Conservation (phyloP, 129 eudicot genomes). For the Calendula officinalis region DNA sequence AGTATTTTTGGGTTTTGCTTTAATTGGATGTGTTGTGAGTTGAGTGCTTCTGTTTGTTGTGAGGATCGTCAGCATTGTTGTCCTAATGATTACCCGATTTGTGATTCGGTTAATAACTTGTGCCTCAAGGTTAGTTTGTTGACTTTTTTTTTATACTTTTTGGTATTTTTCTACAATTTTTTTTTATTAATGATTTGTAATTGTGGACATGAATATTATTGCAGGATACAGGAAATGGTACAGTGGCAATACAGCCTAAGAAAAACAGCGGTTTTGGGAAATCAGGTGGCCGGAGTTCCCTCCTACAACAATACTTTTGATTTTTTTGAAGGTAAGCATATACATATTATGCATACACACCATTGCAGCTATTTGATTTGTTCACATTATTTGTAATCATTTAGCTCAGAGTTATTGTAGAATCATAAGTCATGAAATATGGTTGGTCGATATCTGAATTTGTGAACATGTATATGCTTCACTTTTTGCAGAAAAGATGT, state of each 20-base stretch:
- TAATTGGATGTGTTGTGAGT: constrained; percentile 80
- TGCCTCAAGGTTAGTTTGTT: constrained; percentile 78
- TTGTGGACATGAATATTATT: constrained; percentile 13
- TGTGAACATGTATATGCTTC: too few species aligned
- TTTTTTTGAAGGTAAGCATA: constrained; percentile 1
- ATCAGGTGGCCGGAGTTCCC: constrained; percentile 36
- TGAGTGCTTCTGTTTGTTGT: constrained; percentile 78
- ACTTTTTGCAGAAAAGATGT: too few species aligned
- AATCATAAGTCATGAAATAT: too few species aligned
- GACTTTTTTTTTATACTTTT: too few species aligned
- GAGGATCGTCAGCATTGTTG: constrained; percentile 75
- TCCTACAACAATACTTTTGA: constrained; percentile 24
- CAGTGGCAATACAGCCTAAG: constrained; percentile 42
- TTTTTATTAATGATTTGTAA: not conserved
- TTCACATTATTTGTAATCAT: not conserved
- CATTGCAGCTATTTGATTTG: not conserved
- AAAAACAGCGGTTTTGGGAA: constrained; percentile 32
- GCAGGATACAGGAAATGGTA: constrained; percentile 64
- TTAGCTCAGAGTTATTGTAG: too few species aligned
- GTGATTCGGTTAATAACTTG: constrained; percentile 53
- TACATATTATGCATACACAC: not conserved
- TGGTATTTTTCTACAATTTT: not conserved
- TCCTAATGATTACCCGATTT: constrained; percentile 89
- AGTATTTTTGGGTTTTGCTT: constrained; percentile 66
- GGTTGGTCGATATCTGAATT: too few species aligned